Evolutionary conservation across 1,284 basidiomycete species (phyloP).

Genomic region (Cerioporus squamosus): DNA sequence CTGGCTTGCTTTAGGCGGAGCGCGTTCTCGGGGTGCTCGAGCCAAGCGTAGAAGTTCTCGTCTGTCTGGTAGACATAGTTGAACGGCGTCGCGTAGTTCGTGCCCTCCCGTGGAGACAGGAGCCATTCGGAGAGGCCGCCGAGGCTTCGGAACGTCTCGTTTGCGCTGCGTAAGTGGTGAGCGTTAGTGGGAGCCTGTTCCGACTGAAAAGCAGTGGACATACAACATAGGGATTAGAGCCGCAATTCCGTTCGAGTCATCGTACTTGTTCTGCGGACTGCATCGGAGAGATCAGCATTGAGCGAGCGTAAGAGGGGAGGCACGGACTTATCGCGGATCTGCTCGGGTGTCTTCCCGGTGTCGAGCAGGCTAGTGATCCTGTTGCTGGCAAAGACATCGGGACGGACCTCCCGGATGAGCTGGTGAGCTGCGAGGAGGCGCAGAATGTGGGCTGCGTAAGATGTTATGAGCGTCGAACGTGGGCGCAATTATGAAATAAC

Average conservation of each 20-base stretch:
- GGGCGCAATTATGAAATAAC: background rate
- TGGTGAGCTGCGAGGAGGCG: constrained; percentile 77
- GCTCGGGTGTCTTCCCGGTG: constrained; percentile 54
- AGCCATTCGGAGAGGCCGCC: constrained; percentile 9
- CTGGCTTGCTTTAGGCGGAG: constrained; percentile 14
- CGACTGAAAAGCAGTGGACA: background rate
- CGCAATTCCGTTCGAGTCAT: constrained; percentile 19
- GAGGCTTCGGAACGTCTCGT: constrained; percentile 2
- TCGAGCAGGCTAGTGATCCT: constrained; percentile 56
- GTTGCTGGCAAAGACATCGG: constrained; percentile 71
- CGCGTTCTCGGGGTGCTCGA: constrained; percentile 15
- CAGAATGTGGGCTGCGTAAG: constrained; percentile 58
- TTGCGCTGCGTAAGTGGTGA: constrained; percentile 1
- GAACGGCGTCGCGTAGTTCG: constrained; percentile 9
- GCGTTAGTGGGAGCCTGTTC: too few relatives aligned
- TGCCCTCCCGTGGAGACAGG: background rate
- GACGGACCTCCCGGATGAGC: constrained; percentile 62
- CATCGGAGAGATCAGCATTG: background rate
- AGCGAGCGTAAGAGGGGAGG: background rate
- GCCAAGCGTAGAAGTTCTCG: constrained; percentile 15
- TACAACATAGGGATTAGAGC: constrained; percentile 12
- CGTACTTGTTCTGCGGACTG: constrained; percentile 21
- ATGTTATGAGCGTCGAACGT: background rate
- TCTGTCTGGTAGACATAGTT: constrained; percentile 33
- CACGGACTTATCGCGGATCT: constrained; percentile 23